Evolutionary conservation across 805 yeast genomes (phyloP), one percentile per base, ranked within the genome.

Genomic region (Scheffersomyces amazonensis): DNA sequence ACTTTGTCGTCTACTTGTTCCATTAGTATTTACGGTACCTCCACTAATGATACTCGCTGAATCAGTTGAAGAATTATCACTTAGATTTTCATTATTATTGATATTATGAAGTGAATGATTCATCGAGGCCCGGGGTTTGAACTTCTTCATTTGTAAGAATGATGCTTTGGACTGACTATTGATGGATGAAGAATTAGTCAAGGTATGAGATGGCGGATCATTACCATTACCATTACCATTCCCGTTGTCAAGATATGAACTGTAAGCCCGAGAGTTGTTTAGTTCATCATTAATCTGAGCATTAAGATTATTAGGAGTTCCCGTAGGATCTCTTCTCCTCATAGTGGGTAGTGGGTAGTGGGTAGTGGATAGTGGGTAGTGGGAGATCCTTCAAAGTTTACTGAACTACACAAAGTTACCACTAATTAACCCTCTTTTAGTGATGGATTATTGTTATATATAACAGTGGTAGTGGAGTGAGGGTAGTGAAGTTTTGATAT

Each of bases 11-110:
- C 34, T 41, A 40, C 21, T 23, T 32, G 38, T 34, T 21, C 30
- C 31, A 16, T 24, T 34, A 1, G 38, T 34, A 32, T 36, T 34
- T 18, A 42, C 47, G 24, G 56, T 47, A 12, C 56, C 55, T 10
- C 53, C 53, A 40, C 62, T 53, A 21, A 48, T 22, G 21, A 62
- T 55, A 31, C 65, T 57, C 6, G 56, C 63, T 4, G 61, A 48
- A 41, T 68, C 73, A 16, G 48, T 39, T 22, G 63, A 60, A 8
- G 66, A 59, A 10, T 45, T 37, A 41, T 67, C 71, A 41, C 62
- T 56, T 32, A 27, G 34, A 33, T 47, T 49, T 19, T 59, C 62
- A 22, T 40, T 32, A 20, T 40, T 19, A 27, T 32, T 42, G 41
- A 24, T 44, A 21, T 33, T 39, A 20, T 31, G 31, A 28, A 34